These are phyloP conservation scores for Aspergillus viridinutans DNA, from an alignment of 2,329 filamentous ascomycete genomes.

Conservation along the genomic window DNA sequence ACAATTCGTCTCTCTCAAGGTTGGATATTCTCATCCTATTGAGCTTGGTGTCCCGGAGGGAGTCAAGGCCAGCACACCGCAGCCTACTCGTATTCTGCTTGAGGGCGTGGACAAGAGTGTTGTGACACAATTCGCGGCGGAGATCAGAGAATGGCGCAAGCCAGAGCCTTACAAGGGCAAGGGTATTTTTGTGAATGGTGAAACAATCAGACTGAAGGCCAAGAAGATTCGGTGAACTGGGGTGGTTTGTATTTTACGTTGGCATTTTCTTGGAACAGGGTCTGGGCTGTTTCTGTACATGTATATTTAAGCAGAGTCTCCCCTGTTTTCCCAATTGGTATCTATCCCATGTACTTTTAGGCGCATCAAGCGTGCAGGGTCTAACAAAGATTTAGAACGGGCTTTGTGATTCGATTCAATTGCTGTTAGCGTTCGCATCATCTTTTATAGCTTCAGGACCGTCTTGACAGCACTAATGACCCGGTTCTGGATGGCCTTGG, in stretches of 20 bases:
- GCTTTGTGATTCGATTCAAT: background rate
- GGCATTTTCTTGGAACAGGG: conserved; percentile 4
- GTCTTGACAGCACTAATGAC: conserved; percentile 80
- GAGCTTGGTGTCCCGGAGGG: conserved; percentile 80
- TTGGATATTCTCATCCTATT: conserved; percentile 93
- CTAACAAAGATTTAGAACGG: conserved; percentile 10
- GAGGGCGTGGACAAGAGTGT: conserved; percentile 83
- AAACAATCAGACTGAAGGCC: conserved; percentile 96
- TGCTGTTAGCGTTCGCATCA: background rate
- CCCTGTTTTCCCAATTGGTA: conserved; percentile 25
- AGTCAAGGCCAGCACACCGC: conserved; percentile 79
- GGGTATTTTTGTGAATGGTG: conserved; percentile 95
- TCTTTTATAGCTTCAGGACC: conserved; percentile 57
- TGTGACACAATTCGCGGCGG: conserved; percentile 85
- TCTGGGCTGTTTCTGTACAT: conserved; percentile 20
- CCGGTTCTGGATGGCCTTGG: conserved; percentile 66
- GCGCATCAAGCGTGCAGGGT: conserved; percentile 27
- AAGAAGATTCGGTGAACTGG: conserved; percentile 83
- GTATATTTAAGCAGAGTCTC: conserved; percentile 22
- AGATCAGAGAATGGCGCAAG: conserved; percentile 80
- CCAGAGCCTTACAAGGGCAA: conserved; percentile 99
- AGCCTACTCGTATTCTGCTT: conserved; percentile 84
- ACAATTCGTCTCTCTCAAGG: conserved; percentile 86
- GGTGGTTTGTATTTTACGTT: conserved; percentile 22
- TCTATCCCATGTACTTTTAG: conserved; percentile 32